These are phyloP conservation scores for Phytopythium kandeliae DNA, from an alignment of 352 stramenopile species.

Conservation along the genomic window DNA sequence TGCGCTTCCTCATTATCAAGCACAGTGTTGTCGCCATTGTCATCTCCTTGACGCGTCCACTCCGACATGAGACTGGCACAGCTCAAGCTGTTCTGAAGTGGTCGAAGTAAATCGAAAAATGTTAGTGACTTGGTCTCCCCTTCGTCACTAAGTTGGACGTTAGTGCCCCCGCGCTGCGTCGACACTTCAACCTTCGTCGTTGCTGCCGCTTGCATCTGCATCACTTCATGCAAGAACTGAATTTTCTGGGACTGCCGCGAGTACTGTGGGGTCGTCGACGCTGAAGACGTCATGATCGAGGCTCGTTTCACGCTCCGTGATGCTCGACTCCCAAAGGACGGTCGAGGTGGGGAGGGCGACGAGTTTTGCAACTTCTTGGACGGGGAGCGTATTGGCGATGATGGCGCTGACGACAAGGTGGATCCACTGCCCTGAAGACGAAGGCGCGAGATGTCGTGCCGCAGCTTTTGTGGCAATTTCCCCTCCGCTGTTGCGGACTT, in stretches of 20 bases:
- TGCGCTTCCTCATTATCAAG: slow-evolving; percentile 6
- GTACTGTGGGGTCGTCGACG: slow-evolving; percentile 14
- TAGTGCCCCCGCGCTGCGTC: not conserved
- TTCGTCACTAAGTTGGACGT: not conserved
- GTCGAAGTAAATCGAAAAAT: slow-evolving; percentile 48
- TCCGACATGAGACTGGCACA: slow-evolving; percentile 26
- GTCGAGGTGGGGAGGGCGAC: slow-evolving; percentile 7
- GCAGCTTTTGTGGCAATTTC: not conserved
- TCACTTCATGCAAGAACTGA: slow-evolving; percentile 21
- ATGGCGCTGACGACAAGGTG: not conserved
- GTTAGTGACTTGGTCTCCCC: not conserved
- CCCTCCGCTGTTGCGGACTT: not conserved
- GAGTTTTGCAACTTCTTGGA: slow-evolving; percentile 10
- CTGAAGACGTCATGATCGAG: not conserved
- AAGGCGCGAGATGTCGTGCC: not conserved
- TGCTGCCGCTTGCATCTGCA: slow-evolving; percentile 9
- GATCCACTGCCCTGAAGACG: not conserved
- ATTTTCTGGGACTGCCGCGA: slow-evolving; percentile 30
- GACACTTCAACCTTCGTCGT: not conserved
- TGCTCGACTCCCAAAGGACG: not conserved
- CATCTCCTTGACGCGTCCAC: slow-evolving; percentile 30
- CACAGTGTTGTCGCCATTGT: slow-evolving; percentile 8
- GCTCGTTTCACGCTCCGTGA: not conserved
- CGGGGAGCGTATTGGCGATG: slow-evolving; percentile 8
- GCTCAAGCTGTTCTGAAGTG: slow-evolving; percentile 53